Conservation (phyloP, 345 rosid species). For the Eucalyptus curtisii region DNA sequence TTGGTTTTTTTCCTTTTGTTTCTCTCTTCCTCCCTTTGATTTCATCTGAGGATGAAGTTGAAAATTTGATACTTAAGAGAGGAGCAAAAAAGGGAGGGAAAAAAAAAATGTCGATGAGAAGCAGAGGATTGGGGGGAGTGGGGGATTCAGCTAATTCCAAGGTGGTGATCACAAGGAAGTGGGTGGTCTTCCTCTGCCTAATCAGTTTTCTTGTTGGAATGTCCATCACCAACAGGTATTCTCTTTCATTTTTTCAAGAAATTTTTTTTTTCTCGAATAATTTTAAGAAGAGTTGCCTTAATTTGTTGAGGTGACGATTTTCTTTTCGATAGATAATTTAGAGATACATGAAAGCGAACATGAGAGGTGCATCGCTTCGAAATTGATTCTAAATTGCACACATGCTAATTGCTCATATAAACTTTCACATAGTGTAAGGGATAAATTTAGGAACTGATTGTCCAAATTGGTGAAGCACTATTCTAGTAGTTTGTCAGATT, state of each 20-base stretch:
- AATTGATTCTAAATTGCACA: not conserved
- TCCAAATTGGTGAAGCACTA: not conserved
- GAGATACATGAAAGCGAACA: not conserved
- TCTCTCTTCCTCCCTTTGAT: not conserved
- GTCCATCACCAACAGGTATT: slow-evolving; percentile 77
- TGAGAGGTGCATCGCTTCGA: not conserved
- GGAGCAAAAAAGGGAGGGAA: not conserved
- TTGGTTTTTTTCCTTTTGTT: not conserved
- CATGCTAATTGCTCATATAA: not conserved
- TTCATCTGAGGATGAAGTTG: not conserved
- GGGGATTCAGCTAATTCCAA: slow-evolving; percentile 10
- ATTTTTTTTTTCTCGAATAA: not conserved
- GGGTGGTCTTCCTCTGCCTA: slow-evolving; percentile 49
- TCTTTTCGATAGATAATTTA: not conserved
- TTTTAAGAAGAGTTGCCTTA: not conserved
- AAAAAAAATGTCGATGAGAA: slow-evolving; percentile 48
- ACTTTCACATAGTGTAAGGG: not conserved
- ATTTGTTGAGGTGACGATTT: not conserved
- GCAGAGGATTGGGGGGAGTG: slow-evolving; percentile 19
- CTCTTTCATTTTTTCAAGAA: not conserved
- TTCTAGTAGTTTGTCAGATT: not conserved
- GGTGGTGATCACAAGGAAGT: slow-evolving; percentile 35
- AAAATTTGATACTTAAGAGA: not conserved
- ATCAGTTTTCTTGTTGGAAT: slow-evolving; percentile 66
- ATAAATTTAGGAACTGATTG: not conserved